phyloP scores from a whole-genome alignment of 768 basidiomycete genomes.

The Infundibulicybe gibba region DNA sequence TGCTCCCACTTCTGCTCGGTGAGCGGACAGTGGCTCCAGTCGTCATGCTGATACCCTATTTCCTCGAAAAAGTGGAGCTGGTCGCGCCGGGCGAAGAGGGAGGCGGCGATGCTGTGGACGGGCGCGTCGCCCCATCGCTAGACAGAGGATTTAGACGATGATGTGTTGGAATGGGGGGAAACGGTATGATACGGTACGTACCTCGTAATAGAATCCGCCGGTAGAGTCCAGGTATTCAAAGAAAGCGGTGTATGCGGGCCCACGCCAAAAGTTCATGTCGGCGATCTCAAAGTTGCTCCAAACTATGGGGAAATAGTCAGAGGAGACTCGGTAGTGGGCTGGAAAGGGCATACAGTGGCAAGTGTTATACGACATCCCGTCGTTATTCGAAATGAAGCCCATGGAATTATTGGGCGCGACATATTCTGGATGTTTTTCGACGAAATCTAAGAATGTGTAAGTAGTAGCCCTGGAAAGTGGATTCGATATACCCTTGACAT shows the following conservation, averaged over 20 bases:
- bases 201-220: slow-evolving; percentile 73
- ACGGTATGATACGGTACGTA: slow-evolving; percentile 30
- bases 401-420: slow-evolving; percentile 59
- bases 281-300: slow-evolving; percentile 78
- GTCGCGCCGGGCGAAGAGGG: slow-evolving; percentile 65
- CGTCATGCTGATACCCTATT: slow-evolving; percentile 80
- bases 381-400: slow-evolving; percentile 64
- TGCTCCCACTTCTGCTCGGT: slow-evolving; percentile 39
- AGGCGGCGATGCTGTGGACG: slow-evolving; percentile 79
- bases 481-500: slow-evolving; percentile 50
- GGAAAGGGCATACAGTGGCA: slow-evolving; percentile 61
- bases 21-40: slow-evolving; percentile 70
- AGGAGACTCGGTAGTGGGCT: slow-evolving; percentile 29
- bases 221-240: slow-evolving; percentile 62
- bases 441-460: slow-evolving; percentile 47
- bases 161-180: no score
- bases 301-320: slow-evolving; percentile 24
- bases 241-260: slow-evolving; percentile 58
- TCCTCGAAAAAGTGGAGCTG: slow-evolving; percentile 80
- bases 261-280: slow-evolving; percentile 64
- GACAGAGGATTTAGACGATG: slow-evolving; percentile 31
- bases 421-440: slow-evolving; percentile 47
- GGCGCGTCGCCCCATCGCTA: slow-evolving; percentile 87
- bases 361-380: slow-evolving; percentile 67
- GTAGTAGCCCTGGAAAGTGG: neutral